Base-by-base conservation (phyloP, 768 basidiomycete genomes). In the Termitomyces sp. region DNA sequence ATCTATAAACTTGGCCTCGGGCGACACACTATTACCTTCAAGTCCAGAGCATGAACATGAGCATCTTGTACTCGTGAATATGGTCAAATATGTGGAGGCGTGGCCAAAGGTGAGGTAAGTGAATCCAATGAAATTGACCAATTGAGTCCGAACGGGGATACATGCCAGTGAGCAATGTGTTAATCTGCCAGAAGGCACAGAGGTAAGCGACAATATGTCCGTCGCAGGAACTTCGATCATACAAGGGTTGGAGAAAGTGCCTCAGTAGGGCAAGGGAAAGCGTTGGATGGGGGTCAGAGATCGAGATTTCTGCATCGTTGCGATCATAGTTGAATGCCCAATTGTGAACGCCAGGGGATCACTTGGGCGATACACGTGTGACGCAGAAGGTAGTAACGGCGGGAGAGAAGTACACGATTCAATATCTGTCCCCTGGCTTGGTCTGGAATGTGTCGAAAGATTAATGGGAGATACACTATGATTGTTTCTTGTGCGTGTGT, bases 51-150 rank as follows among this genome's bases (percentile, higher is more conserved):
- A 44, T 71, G 62, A 1, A 75, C n/a, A n/a, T n/a, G n/a, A n/a
- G n/a, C n/a, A n/a, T 85, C 85, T 24, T 75, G 76, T 0, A 82
- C 66, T 87, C 87, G 65, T 88, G 86, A 53, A 88, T 86, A 56
- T 88, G 87, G 2, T 86, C 87, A 63, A 81, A 86, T 52, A 81
- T 65, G 55, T 81, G 80, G 22, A 82, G 61, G 9, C 74, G 73
- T 6, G 77, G 76, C 2, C 68, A 71, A 26, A 82, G 64, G 4
- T 65, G 67, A 3, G 75, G n/a, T n/a, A n/a, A n/a, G n/a, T n/a
- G n/a, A n/a, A n/a, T n/a, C n/a, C n/a, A n/a, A n/a, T n/a, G n/a
- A n/a, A 55, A 3, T 69, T 67, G 0, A 75, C 73, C 11, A 52
- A 52, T 1, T 51, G 66, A 1, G 75, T 77, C 52, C 57, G 65